Evolutionary conservation across 176 grass and related monocot species (phyloP).

Genomic region (Juncus effusus): DNA sequence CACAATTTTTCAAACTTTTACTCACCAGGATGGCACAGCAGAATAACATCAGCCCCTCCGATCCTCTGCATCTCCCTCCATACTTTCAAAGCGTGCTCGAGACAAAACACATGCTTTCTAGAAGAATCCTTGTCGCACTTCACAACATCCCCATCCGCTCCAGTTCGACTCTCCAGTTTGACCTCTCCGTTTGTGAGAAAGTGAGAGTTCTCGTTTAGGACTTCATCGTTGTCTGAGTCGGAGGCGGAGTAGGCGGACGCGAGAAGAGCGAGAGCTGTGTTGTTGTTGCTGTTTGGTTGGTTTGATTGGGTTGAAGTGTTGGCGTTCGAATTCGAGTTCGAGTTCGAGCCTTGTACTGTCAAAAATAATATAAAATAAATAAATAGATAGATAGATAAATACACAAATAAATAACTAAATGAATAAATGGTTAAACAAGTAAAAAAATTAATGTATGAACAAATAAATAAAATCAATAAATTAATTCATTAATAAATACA

Average conservation of each 20-base stretch:
- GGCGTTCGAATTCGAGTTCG: slow-evolving; percentile 34
- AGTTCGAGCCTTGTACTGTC: slow-evolving; percentile 39
- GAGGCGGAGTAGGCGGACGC: slow-evolving; percentile 79
- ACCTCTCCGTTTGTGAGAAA: neutral
- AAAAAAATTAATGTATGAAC: no score
- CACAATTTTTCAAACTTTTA: slow-evolving; percentile 3
- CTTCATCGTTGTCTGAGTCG: slow-evolving; percentile 64
- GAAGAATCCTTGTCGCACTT: slow-evolving; percentile 75
- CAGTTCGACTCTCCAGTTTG: slow-evolving; percentile 25
- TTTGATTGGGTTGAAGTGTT: slow-evolving; percentile 44
- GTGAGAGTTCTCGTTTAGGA: slow-evolving; percentile 26
- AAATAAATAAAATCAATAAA: no score
- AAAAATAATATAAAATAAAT: slow-evolving; percentile 14
- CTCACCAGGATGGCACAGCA: slow-evolving; percentile 93
- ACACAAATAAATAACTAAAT: no score
- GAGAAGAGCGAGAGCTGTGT: slow-evolving; percentile 79
- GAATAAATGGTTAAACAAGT: no score
- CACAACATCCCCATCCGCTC: slow-evolving; percentile 39
- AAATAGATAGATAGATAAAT: neutral
- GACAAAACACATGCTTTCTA: slow-evolving; percentile 97
- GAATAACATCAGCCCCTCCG: slow-evolving; percentile 85
- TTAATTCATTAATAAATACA: no score
- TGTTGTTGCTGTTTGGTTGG: slow-evolving; percentile 38
- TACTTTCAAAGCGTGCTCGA: slow-evolving; percentile 92
- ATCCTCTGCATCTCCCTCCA: slow-evolving; percentile 73